A percentile compares a stretch with the other conserved stretches of the same genome.
Evolutionary conservation across 139 green algal species (phyloP).

Genomic region (Mychonastes homosphaera): DNA sequence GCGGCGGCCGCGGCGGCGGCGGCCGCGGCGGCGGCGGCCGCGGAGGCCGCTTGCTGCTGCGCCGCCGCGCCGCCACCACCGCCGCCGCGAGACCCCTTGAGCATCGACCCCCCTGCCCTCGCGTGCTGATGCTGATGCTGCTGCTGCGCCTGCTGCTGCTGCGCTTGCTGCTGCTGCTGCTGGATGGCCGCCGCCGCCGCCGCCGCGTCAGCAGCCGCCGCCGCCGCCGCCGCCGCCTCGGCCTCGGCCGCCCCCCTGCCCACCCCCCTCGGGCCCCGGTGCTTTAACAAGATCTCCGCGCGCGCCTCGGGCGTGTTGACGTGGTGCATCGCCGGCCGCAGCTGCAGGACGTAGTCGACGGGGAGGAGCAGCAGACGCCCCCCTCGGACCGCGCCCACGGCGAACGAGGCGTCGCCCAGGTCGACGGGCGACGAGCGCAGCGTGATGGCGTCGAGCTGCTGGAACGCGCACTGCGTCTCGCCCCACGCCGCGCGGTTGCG

Average conservation of each 20-base stretch:
- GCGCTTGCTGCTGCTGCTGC: background rate
- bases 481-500: no score
- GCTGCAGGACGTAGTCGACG: conserved; percentile 63
- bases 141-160: background rate
- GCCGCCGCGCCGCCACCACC: no score
- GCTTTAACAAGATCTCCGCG: no score
- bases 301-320: conserved; percentile 37
- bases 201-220: background rate
- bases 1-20: background rate
- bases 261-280: no score
- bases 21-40: background rate
- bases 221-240: background rate
- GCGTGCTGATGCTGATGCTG: background rate
- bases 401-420: conserved; percentile 22
- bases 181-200: background rate
- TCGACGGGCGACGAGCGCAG: conserved; percentile 4
- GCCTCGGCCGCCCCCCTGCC: no score
- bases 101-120: background rate
- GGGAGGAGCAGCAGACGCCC: conserved; percentile 63
- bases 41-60: no score
- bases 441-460: conserved; percentile 8
- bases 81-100: no score
- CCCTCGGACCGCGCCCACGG: conserved; percentile 47
- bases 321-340: conserved; percentile 63
- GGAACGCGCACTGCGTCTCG: no score